Conservation (phyloP, 805 yeast species). For the Peterozyma toletana region DNA sequence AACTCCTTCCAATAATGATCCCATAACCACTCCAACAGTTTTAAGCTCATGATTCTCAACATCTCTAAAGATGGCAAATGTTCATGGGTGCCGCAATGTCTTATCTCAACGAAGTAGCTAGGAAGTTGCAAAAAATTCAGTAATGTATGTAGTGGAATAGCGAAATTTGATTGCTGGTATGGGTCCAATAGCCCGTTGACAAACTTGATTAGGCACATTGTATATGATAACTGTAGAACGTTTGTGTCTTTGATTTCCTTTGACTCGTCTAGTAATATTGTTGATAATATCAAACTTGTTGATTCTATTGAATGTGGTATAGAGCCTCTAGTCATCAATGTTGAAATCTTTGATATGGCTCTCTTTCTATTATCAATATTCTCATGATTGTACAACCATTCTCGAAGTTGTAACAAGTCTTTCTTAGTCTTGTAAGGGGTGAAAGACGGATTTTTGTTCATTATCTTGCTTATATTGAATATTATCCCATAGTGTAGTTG, state of each 20-base stretch:
- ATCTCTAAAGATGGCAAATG: conserved; percentile 62
- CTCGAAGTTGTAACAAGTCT: conserved; percentile 39
- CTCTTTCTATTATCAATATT: conserved; percentile 24
- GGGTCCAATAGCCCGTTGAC: conserved; percentile 92
- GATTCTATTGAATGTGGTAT: conserved; percentile 69
- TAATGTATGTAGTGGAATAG: conserved; percentile 68
- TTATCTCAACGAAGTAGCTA: conserved; percentile 74
- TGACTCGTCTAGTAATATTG: conserved; percentile 34
- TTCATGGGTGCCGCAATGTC: conserved; percentile 93
- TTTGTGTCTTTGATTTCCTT: conserved; percentile 13
- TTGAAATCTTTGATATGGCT: conserved; percentile 46
- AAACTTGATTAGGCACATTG: conserved; percentile 74
- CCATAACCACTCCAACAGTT: conserved; percentile 72
- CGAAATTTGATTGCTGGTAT: conserved; percentile 68
- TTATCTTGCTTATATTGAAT: neutral
- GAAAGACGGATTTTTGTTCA: conserved; percentile 20
- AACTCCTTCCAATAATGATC: conserved; percentile 61
- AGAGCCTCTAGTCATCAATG: conserved; percentile 51
- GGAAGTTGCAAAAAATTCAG: conserved; percentile 71
- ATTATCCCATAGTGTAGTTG: no score
- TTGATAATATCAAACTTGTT: conserved; percentile 52
- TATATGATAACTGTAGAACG: conserved; percentile 43
- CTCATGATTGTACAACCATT: conserved; percentile 43
- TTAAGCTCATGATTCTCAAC: conserved; percentile 48
- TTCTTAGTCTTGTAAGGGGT: conserved; percentile 26